Evolutionary conservation across 2,329 filamentous ascomycete genomes (phyloP).

Genomic region (Sporothrix curviconia): DNA sequence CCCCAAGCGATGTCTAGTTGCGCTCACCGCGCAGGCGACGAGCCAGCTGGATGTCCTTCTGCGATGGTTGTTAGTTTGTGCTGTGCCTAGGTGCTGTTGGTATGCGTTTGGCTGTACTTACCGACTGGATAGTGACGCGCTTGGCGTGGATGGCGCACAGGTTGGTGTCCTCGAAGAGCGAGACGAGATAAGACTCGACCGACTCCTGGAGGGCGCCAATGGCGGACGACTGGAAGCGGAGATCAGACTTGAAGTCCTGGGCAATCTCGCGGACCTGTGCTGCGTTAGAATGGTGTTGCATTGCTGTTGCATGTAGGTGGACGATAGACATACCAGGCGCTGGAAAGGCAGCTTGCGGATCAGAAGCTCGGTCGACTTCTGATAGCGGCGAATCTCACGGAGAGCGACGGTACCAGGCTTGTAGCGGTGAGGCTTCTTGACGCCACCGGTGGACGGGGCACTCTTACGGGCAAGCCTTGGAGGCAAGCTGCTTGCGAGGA

Average conservation of each 20-base stretch:
- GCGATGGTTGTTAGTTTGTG: slow-evolving; percentile 31
- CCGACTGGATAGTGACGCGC: slow-evolving; percentile 92
- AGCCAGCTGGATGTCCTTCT: slow-evolving; percentile 94
- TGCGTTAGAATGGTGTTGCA: slow-evolving; percentile 18
- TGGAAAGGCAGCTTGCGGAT: slow-evolving; percentile 98
- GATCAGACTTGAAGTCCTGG: slow-evolving; percentile 89
- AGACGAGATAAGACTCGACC: slow-evolving; percentile 97
- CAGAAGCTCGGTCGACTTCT: slow-evolving; percentile 92
- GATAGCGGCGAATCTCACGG: slow-evolving; percentile 96
- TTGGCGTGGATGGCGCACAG: slow-evolving; percentile 98
- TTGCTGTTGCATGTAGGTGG: neutral
- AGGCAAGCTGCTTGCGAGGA: slow-evolving; percentile 92
- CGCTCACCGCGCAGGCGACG: slow-evolving; percentile 91
- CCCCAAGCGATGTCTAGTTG: slow-evolving; percentile 52
- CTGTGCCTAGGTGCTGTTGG: no score
- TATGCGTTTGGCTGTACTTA: slow-evolving; percentile 25
- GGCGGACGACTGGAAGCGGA: slow-evolving; percentile 96
- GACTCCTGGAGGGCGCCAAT: slow-evolving; percentile 98
- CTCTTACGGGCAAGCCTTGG: slow-evolving; percentile 99
- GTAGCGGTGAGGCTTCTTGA: slow-evolving; percentile 90
- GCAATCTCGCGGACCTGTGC: slow-evolving; percentile 80
- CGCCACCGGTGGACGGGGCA: slow-evolving; percentile 91
- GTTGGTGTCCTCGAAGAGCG: slow-evolving; percentile 97
- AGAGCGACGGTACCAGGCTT: slow-evolving; percentile 95
- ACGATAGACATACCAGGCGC: slow-evolving; percentile 62